These are phyloP conservation scores for Chrysopogon serrulatus DNA, from an alignment of 176 grass and related monocot genomes.

Conservation along the genomic window DNA sequence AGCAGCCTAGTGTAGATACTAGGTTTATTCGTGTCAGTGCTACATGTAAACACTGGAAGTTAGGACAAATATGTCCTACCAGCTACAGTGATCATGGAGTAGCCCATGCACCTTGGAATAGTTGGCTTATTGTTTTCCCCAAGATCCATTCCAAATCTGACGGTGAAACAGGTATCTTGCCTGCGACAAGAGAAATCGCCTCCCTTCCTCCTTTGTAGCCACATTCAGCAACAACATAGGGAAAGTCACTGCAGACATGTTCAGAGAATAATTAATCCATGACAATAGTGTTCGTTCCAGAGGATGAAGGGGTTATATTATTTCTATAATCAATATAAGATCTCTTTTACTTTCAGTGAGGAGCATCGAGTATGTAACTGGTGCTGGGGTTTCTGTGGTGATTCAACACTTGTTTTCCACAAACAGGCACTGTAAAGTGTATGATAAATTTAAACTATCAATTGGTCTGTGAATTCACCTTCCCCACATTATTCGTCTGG, in stretches of 20 bases:
- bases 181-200: conserved; percentile 35
- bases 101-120: too few relatives aligned
- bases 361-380: background rate
- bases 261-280: background rate
- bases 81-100: too few relatives aligned
- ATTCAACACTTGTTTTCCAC: background rate
- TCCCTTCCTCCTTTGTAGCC: conserved; percentile 79
- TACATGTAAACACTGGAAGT: too few relatives aligned
- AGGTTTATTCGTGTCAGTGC: too few relatives aligned
- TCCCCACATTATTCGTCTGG: conserved; percentile 84
- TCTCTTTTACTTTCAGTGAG: background rate
- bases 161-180: conserved; percentile 31
- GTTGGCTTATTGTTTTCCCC: conserved; percentile 71
- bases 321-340: background rate
- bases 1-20: too few relatives aligned
- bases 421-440: background rate
- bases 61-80: too few relatives aligned
- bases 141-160: conserved; percentile 67
- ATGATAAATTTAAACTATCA: background rate
- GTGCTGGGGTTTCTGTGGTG: background rate
- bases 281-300: too few relatives aligned
- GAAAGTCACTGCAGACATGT: conserved; percentile 66
- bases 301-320: background rate
- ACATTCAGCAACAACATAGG: conserved; percentile 64
- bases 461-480: conserved; percentile 34